These are phyloP conservation scores for Pulveroboletus sp. DNA, from an alignment of 768 basidiomycete genomes.

Conservation along the genomic window DNA sequence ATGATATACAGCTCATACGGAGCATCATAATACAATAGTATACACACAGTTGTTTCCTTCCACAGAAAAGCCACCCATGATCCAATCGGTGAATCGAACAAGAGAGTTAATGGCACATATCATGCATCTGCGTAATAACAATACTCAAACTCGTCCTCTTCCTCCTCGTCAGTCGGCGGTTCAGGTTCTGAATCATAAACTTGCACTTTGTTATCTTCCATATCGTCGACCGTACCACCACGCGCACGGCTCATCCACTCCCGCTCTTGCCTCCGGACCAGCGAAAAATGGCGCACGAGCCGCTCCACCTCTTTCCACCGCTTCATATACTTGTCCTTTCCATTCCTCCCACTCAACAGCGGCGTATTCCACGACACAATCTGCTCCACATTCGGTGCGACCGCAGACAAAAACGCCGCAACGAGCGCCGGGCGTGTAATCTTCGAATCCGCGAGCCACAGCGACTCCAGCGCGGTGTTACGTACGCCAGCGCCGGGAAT, in stretches of 20 bases:
- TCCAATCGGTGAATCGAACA: too few relatives aligned
- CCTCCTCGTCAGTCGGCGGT: slow-evolving; percentile 17
- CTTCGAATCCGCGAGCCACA: slow-evolving; percentile 27
- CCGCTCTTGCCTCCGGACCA: slow-evolving; percentile 20
- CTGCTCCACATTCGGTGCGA: slow-evolving; percentile 29
- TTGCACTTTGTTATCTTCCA: slow-evolving; percentile 8
- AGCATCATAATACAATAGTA: too few relatives aligned
- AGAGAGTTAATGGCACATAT: neutral
- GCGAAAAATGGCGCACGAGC: slow-evolving; percentile 21
- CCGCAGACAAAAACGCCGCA: slow-evolving; percentile 26
- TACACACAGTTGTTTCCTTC: too few relatives aligned
- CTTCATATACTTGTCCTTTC: slow-evolving; percentile 24
- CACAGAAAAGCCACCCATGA: too few relatives aligned
- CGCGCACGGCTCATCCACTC: slow-evolving; percentile 10
- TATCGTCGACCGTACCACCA: neutral
- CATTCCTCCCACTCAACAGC: slow-evolving; percentile 20
- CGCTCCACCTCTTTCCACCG: slow-evolving; percentile 25
- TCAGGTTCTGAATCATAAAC: slow-evolving; percentile 26
- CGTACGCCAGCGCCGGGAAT: slow-evolving; percentile 20
- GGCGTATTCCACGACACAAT: slow-evolving; percentile 31
- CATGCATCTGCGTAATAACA: slow-evolving; percentile 15
- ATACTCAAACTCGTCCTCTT: slow-evolving; percentile 26
- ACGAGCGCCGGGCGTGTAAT: slow-evolving; percentile 28
- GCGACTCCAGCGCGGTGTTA: slow-evolving; percentile 25
- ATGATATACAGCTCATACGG: too few relatives aligned